Percentiles rank a stretch among this genome's conserved stretches.
Evolutionary conservation across 2,329 filamentous ascomycete genomes (phyloP).

Genomic region (Pestalotiopsis sp.): DNA sequence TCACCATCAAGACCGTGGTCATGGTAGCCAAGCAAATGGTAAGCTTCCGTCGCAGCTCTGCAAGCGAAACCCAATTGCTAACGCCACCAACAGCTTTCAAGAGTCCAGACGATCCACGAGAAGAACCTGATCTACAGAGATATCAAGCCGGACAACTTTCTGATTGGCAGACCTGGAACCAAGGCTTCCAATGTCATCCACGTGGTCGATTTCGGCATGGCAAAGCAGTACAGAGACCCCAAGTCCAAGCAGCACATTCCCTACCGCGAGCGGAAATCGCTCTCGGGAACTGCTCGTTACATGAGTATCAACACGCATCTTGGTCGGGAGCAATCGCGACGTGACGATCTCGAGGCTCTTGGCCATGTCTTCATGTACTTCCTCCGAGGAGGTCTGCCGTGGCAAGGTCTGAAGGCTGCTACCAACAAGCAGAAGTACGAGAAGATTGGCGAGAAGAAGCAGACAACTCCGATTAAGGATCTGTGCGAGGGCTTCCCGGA

Average conservation of each 20-base stretch:
- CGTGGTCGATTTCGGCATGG: constrained; percentile 99
- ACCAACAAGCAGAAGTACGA: constrained; percentile 98
- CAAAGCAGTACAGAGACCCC: constrained; percentile 97
- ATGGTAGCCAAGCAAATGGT: constrained; percentile 99
- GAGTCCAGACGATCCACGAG: constrained; percentile 93
- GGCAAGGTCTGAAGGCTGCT: constrained; percentile 74
- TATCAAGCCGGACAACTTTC: constrained; percentile 99
- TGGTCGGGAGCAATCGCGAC: constrained; percentile 90
- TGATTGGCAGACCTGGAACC: constrained; percentile 88
- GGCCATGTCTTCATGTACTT: constrained; percentile 79
- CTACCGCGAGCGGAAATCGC: constrained; percentile 93
- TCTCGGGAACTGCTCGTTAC: constrained; percentile 95
- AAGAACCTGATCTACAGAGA: constrained; percentile 99
- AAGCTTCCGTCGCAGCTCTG: constrained; percentile 26
- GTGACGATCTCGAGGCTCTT: constrained; percentile 91
- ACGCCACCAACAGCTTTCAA: constrained; percentile 66
- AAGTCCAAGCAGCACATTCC: constrained; percentile 99
- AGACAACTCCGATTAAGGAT: constrained; percentile 95
- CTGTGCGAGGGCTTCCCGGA: constrained; percentile 95
- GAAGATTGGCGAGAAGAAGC: constrained; percentile 99
- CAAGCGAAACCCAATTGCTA: constrained; percentile 23
- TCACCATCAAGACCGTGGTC: constrained; percentile 95
- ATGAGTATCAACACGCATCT: constrained; percentile 99
- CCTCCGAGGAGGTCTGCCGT: constrained; percentile 69
- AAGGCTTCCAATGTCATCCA: constrained; percentile 98